These are phyloP conservation scores for Detonula confervacea DNA, from an alignment of 352 stramenopile species.

Conservation along the genomic window DNA sequence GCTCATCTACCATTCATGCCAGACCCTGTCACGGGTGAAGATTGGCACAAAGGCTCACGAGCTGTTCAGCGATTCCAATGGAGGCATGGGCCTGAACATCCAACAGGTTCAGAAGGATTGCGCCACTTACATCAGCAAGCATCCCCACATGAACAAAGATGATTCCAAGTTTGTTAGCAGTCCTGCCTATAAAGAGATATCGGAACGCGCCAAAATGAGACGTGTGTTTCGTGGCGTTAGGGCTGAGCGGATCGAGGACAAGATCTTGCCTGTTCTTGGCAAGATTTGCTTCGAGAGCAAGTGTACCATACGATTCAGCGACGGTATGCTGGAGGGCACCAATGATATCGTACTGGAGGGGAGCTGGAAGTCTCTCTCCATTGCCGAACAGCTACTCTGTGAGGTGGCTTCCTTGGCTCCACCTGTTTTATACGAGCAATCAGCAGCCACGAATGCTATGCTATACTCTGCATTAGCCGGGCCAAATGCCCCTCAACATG, in stretches of 20 bases:
- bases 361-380: slow-evolving; percentile 76
- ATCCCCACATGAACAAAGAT: slow-evolving; percentile 37
- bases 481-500: slow-evolving; percentile 11
- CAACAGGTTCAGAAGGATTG: slow-evolving; percentile 66
- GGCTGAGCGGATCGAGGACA: slow-evolving; percentile 54
- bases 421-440: slow-evolving; percentile 37
- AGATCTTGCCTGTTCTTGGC: slow-evolving; percentile 67
- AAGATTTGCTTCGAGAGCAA: slow-evolving; percentile 79
- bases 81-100: slow-evolving; percentile 50
- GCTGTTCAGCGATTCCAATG: slow-evolving; percentile 57
- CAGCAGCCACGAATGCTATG: slow-evolving; percentile 20
- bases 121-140: slow-evolving; percentile 47
- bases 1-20: slow-evolving; percentile 70
- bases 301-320: slow-evolving; percentile 73
- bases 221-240: slow-evolving; percentile 56
- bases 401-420: slow-evolving; percentile 24
- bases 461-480: slow-evolving; percentile 19
- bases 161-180: slow-evolving; percentile 58
- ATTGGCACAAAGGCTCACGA: slow-evolving; percentile 54
- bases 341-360: slow-evolving; percentile 79
- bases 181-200: slow-evolving; percentile 58
- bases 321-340: slow-evolving; percentile 36
- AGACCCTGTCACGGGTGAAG: slow-evolving; percentile 48
- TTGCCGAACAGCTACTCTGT: slow-evolving; percentile 68
- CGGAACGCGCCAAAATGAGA: slow-evolving; percentile 47